Evolutionary conservation across 257 asterid species (phyloP), one percentile per base, ranked within the genome.

Genomic region (Przewalskia tangutica): DNA sequence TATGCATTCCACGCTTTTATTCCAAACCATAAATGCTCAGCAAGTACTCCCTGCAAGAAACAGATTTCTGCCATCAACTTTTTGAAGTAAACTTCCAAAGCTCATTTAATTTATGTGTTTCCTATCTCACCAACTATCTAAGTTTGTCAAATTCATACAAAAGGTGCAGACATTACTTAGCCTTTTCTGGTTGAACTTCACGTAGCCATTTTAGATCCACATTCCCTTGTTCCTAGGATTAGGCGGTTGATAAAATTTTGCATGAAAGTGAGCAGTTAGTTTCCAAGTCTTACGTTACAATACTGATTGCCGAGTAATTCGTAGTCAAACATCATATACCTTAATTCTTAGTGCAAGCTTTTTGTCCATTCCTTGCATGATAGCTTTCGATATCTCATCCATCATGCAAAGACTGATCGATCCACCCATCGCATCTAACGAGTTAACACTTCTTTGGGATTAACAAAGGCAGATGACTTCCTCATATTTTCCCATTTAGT

Each of bases 301-400:
- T 27, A 6, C 16, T 23, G 62, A 48, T 27, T 23, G 13, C 62
- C 36, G 2, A 42, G 55, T n/a, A 68, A 77, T n/a, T 77, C 7
- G 9, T 34, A 14, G 16, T 17, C 8, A 40, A 66, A 11, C 6
- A 40, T 56, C 4, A 4, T 54, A 58, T 48, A 84, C 87, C 89
- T 86, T 81, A 18, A 86, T 86, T 68, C 83, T 81, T 23, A 8
- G 54, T 58, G 89, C 86, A 55, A 86, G 86, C 17, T 81, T 58
- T 42, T 81, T 81, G 50, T 81, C 66, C 86, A 83, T 81, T 81
- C 85, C 87, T 13, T 81, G 80, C 23, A 50, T 70, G 20, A 86
- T 78, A 77, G 66, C 42, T 73, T 62, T 34, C 0, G 83, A 70
- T 77, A 86, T 9, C 55, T 86, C 80, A 50, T 81, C 62, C 2